A percentile compares a stretch with the other conserved stretches of the same genome.
phyloP scores from a whole-genome alignment of 768 basidiomycete species.

The Nidularia pulvinata region DNA sequence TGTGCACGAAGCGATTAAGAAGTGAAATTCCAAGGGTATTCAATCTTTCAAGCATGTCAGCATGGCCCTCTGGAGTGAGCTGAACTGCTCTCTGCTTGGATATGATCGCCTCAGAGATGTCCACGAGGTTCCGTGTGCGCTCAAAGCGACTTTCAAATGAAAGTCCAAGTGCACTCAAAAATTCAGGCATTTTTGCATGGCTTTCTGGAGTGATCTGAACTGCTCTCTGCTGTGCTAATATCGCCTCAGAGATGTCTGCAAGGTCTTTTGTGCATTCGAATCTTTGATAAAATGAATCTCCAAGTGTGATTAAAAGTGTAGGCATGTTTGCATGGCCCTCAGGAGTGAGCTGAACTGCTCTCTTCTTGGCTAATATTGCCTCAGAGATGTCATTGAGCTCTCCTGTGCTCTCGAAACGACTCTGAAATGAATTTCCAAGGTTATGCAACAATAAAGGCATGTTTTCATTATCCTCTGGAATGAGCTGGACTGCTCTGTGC shows the following conservation, averaged over 20 bases:
- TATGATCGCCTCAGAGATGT: slow-evolving; percentile 12
- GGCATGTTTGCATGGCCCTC: slow-evolving; percentile 3
- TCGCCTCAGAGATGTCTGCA: slow-evolving; percentile 5
- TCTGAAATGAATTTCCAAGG: slow-evolving; percentile 11
- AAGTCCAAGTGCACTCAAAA: slow-evolving; percentile 13
- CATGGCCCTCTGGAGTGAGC: neutral
- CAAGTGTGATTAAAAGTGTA: slow-evolving; percentile 6
- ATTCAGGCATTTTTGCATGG: neutral
- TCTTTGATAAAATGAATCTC: slow-evolving; percentile 1
- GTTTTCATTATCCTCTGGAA: slow-evolving; percentile 7
- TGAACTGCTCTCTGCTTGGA: neutral
- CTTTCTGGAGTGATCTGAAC: slow-evolving; percentile 4
- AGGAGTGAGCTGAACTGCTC: slow-evolving; percentile 5
- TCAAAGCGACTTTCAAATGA: slow-evolving; percentile 15
- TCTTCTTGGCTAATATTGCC: slow-evolving; percentile 8
- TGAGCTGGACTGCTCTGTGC: slow-evolving; percentile 1
- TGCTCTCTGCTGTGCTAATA: slow-evolving; percentile 3
- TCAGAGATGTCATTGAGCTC: slow-evolving; percentile 7
- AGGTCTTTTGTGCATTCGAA: neutral
- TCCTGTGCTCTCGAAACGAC: slow-evolving; percentile 7
- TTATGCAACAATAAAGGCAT: slow-evolving; percentile 6
- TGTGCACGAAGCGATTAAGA: neutral
- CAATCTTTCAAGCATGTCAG: neutral
- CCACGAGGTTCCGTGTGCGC: slow-evolving; percentile 12
- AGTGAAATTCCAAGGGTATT: slow-evolving; percentile 5